A percentile compares a stretch with the other conserved stretches of the same genome.
phyloP scores from a whole-genome alignment of 768 basidiomycete species.

The Astraeus odoratus region DNA sequence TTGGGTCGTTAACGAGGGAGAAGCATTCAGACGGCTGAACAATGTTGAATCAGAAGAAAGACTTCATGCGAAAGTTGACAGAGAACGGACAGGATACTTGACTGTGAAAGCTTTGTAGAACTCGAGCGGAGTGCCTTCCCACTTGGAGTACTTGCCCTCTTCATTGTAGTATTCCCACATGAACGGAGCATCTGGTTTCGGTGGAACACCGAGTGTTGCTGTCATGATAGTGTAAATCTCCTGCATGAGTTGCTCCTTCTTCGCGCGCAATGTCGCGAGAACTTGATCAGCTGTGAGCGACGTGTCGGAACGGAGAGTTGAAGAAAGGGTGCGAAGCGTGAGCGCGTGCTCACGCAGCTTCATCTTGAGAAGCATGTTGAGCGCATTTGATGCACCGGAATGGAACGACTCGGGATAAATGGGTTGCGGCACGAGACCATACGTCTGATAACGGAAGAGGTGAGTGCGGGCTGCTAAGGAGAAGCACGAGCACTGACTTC shows the following conservation, averaged over 20 bases:
- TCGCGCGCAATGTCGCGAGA: conserved; percentile 54
- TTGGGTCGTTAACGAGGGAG: conserved; percentile 92
- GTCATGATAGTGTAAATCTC: conserved; percentile 82
- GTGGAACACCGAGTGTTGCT: conserved; percentile 83
- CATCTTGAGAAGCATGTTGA: conserved; percentile 78
- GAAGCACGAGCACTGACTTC: conserved; percentile 33
- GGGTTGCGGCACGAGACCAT: conserved; percentile 82
- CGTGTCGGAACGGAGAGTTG: conserved; percentile 43
- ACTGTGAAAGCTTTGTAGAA: conserved; percentile 66
- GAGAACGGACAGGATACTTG: conserved; percentile 44
- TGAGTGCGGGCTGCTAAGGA: not conserved
- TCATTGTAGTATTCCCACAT: conserved; percentile 87
- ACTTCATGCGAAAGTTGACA: not conserved
- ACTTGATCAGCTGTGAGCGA: conserved; percentile 40
- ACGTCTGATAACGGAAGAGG: conserved; percentile 37
- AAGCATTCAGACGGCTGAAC: conserved; percentile 65
- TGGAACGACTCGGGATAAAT: conserved; percentile 81
- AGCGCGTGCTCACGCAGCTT: conserved; percentile 91
- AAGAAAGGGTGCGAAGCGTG: conserved; percentile 60
- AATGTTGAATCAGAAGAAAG: not conserved
- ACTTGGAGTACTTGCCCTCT: conserved; percentile 64
- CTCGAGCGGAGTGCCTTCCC: conserved; percentile 77
- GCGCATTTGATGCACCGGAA: conserved; percentile 62
- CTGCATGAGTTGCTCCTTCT: conserved; percentile 81
- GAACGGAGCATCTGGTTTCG: conserved; percentile 61